Conservation (phyloP, 2,329 filamentous ascomycete genomes). For the Beauveria sp. region DNA sequence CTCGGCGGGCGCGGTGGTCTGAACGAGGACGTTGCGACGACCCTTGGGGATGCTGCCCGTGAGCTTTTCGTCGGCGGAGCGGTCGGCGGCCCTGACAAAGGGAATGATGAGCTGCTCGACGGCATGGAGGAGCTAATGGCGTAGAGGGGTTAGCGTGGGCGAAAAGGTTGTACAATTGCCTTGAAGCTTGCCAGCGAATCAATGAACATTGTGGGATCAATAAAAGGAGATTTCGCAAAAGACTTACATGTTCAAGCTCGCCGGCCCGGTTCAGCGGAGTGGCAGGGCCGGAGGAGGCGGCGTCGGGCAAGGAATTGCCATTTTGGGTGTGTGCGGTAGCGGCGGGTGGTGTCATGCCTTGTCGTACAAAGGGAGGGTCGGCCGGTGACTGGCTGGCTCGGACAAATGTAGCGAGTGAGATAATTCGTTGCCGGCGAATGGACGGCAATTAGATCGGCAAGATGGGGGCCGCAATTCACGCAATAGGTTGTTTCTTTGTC, state of each 20-base stretch:
- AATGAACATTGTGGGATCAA: no score
- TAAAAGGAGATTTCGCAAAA: constrained; percentile 12
- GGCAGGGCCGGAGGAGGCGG: neutral
- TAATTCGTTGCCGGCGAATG: neutral
- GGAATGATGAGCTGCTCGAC: constrained; percentile 62
- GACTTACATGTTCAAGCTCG: constrained; percentile 43
- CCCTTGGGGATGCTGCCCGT: constrained; percentile 40
- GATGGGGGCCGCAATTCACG: neutral
- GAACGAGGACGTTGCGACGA: constrained; percentile 52
- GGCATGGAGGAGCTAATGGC: constrained; percentile 54
- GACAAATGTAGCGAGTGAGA: no score
- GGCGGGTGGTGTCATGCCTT: constrained; percentile 7
- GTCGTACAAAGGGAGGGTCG: neutral
- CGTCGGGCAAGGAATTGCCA: neutral
- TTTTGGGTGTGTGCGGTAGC: constrained; percentile 5
- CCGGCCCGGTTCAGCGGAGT: constrained; percentile 5
- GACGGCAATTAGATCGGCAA: neutral
- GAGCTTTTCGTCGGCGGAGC: constrained; percentile 43
- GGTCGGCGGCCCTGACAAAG: constrained; percentile 64
- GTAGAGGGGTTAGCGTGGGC: no score
- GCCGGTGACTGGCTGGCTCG: no score
- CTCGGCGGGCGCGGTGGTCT: constrained; percentile 52
- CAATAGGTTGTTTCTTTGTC: neutral
- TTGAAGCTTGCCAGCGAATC: no score
- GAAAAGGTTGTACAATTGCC: no score